Evolutionary conservation across 1,284 basidiomycete genomes (phyloP).

Genomic region (Takashimella tepidaria): DNA sequence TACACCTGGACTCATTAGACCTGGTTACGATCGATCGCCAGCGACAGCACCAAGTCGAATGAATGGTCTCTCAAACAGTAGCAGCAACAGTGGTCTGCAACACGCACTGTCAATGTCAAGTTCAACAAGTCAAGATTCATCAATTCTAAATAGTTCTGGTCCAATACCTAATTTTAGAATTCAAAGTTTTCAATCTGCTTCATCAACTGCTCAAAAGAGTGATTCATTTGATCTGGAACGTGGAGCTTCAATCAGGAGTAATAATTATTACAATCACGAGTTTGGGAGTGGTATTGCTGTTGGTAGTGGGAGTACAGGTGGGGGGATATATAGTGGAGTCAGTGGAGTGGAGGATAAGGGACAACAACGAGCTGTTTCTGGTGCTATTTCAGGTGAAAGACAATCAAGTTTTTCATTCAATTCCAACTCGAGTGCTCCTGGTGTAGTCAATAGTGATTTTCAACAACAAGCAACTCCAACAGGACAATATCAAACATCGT

Average conservation of each 20-base stretch:
- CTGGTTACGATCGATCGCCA: background rate
- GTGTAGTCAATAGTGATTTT: background rate
- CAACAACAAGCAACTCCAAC: background rate
- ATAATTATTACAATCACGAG: background rate
- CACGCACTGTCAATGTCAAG: background rate
- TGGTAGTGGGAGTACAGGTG: background rate
- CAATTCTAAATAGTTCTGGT: background rate
- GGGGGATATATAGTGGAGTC: background rate
- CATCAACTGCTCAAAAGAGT: slow-evolving; percentile 27
- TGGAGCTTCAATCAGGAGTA: slow-evolving; percentile 16
- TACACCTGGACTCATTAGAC: background rate
- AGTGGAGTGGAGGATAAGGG: background rate
- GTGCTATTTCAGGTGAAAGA: too few species aligned
- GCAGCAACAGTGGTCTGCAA: background rate
- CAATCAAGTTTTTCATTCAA: background rate
- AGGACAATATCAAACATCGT: background rate
- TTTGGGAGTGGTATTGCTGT: background rate
- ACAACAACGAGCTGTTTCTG: too few species aligned
- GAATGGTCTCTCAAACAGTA: background rate
- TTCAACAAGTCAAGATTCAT: background rate
- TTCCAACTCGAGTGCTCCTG: background rate
- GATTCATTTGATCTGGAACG: slow-evolving; percentile 45
- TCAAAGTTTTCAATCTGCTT: slow-evolving; percentile 37
- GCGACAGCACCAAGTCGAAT: background rate
- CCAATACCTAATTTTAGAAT: slow-evolving; percentile 20